phyloP scores from a whole-genome alignment of 192 early-diverging fungal genomes.

The Backusella psychrophila region DNA sequence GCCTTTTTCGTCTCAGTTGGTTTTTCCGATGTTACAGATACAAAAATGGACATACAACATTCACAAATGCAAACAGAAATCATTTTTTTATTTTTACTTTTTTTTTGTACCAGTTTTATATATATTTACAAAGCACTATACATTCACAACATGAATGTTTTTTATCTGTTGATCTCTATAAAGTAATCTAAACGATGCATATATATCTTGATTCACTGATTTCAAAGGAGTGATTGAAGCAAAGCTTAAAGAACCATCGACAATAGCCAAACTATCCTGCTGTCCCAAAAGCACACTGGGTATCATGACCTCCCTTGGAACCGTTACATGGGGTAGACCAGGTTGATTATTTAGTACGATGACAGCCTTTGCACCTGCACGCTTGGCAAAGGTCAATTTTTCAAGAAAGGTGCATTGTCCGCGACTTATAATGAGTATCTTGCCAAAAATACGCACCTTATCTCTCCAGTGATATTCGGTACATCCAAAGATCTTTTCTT shows the following conservation, averaged over 20 bases:
- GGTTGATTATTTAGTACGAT: slow-evolving; percentile 39
- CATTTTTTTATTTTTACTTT: too few species aligned
- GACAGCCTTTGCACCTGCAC: slow-evolving; percentile 40
- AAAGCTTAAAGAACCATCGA: neutral
- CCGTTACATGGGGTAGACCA: neutral
- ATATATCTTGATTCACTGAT: neutral
- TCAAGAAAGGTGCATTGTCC: slow-evolving; percentile 45
- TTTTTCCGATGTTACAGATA: too few species aligned
- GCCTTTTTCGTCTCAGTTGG: too few species aligned
- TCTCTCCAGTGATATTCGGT: slow-evolving; percentile 29
- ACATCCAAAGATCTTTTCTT: slow-evolving; percentile 32
- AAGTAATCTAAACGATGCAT: neutral
- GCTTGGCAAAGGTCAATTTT: slow-evolving; percentile 43
- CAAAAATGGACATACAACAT: too few species aligned
- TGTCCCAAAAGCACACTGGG: slow-evolving; percentile 12
- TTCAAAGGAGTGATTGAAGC: neutral
- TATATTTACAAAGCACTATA: neutral
- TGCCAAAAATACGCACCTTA: slow-evolving; percentile 19
- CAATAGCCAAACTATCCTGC: slow-evolving; percentile 6
- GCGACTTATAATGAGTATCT: slow-evolving; percentile 40
- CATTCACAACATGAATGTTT: neutral
- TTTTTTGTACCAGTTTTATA: neutral
- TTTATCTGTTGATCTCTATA: neutral
- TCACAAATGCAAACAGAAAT: too few species aligned
- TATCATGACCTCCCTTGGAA: neutral